Evolutionary conservation across 2,329 filamentous ascomycete species (phyloP).

Genomic region (Talaromyces sp.): DNA sequence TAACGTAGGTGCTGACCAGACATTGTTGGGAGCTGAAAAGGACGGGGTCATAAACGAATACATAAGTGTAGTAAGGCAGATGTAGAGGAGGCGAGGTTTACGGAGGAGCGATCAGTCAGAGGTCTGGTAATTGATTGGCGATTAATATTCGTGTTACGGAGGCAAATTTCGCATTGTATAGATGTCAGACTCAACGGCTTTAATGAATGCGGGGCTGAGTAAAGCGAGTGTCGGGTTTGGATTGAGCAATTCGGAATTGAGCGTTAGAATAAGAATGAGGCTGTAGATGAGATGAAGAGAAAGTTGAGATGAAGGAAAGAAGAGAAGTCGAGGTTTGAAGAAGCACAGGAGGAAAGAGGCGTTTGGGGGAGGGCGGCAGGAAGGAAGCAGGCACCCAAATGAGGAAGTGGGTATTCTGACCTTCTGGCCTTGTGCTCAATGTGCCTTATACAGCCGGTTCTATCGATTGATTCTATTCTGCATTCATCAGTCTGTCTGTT

Average conservation of each 20-base stretch:
- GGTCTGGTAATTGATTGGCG: slow-evolving; percentile 1
- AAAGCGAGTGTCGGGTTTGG: background rate
- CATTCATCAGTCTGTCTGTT: background rate
- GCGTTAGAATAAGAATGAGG: background rate
- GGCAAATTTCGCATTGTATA: background rate
- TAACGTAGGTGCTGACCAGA: slow-evolving; percentile 11
- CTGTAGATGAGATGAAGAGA: background rate
- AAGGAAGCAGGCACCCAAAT: slow-evolving; percentile 11
- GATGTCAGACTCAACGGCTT: background rate
- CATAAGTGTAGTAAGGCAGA: slow-evolving; percentile 12
- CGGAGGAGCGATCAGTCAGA: background rate
- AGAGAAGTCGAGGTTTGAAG: background rate
- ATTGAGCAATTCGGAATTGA: background rate
- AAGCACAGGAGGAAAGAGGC: background rate
- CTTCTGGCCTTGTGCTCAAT: background rate
- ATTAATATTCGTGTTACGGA: background rate
- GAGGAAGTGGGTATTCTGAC: slow-evolving; percentile 8
- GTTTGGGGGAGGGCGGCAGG: background rate
- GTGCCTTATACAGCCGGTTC: background rate
- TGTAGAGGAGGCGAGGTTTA: background rate
- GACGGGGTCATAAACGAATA: slow-evolving; percentile 20
- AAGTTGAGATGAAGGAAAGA: background rate
- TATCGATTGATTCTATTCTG: background rate
- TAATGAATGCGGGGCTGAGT: background rate
- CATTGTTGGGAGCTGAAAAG: slow-evolving; percentile 18